Evolutionary conservation across 2,329 filamentous ascomycete species (phyloP), one percentile per base, ranked within the genome.

Genomic region (Cryphonectria japonica): DNA sequence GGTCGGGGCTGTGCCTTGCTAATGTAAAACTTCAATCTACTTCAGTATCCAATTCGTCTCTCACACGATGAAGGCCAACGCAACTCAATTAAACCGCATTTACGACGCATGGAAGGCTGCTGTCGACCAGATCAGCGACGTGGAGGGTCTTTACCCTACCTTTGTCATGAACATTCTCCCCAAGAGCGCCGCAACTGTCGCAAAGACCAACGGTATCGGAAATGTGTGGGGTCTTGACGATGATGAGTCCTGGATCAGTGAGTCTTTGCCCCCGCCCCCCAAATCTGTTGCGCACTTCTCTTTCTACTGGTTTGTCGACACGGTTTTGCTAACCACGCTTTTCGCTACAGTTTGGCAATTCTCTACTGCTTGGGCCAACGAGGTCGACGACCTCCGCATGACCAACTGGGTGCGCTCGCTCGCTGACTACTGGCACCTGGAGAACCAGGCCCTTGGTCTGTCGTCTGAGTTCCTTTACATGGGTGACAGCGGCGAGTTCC

Each of bases 141-240:
- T 82, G 1, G 69, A 79, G 46, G 81, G 81, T 7, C 75, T 83
- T 2, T 77, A 77, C 26, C 80, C 81, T 0, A 82, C 81, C 0
- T 80, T 82, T 50, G 78, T 83, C 0, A 69, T 78, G 32, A 82
- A 83, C 66, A 64, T 76, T 0, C 66, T 76, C 3, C 75, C 79
- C 1, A 69, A 75, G 14, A 75, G 75, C 32, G 77, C 79, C 0
- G 70, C 74, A 1, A 75, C 75, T 0, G 77, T 81, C 0, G 80
- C 76, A 6, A 75, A 77, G 43, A 79, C 72, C 29, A 83, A 82
- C 41, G 78, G 79, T 0, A 69, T 82, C 54, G 82, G 82, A 1
- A 83, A 83, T 67, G 75, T 79, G 0, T 83, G 80, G 78, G 80
- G 79, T 26, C 74, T 82, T 1, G 73, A 76, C 1, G 76, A 76